Percentiles rank a stretch among this genome's conserved stretches.
Conservation (phyloP, 2,329 filamentous ascomycete species). For the Botryotinia calthae region DNA sequence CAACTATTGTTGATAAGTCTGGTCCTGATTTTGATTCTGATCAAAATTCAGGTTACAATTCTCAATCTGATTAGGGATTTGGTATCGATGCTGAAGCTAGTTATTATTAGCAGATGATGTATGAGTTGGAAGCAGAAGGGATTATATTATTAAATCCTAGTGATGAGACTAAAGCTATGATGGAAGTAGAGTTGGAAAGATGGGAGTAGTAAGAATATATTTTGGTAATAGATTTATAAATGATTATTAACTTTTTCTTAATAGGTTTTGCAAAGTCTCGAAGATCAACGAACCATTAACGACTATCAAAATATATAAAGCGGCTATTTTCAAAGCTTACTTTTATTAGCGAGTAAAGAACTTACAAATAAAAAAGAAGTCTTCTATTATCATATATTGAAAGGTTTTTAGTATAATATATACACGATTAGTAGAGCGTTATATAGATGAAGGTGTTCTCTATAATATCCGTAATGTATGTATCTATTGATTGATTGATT, state of each 20-base stretch:
- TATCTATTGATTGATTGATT: too few species aligned
- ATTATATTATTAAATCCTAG: constrained; percentile 28
- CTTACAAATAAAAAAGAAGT: not conserved
- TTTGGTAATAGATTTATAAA: constrained; percentile 13
- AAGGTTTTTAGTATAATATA: not conserved
- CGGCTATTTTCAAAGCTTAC: not conserved
- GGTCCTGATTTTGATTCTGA: not conserved
- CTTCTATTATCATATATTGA: not conserved
- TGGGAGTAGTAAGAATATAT: constrained; percentile 30
- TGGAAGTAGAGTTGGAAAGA: constrained; percentile 26
- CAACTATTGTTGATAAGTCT: not conserved
- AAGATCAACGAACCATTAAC: not conserved
- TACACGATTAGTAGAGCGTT: not conserved
- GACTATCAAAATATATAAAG: not conserved
- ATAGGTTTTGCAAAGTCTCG: not conserved
- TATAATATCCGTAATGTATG: not conserved
- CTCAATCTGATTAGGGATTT: constrained; percentile 8
- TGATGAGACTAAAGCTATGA: constrained; percentile 28
- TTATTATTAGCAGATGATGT: constrained; percentile 23
- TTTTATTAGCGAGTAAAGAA: not conserved
- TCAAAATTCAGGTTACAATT: constrained; percentile 15
- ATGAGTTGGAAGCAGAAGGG: constrained; percentile 11
- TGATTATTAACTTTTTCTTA: not conserved
- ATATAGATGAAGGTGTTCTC: not conserved
- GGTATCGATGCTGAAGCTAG: constrained; percentile 25